Percentiles rank a stretch among this genome's conserved stretches.
phyloP scores from a whole-genome alignment of 176 grass and related monocot genomes.

The Musa itinerans region DNA sequence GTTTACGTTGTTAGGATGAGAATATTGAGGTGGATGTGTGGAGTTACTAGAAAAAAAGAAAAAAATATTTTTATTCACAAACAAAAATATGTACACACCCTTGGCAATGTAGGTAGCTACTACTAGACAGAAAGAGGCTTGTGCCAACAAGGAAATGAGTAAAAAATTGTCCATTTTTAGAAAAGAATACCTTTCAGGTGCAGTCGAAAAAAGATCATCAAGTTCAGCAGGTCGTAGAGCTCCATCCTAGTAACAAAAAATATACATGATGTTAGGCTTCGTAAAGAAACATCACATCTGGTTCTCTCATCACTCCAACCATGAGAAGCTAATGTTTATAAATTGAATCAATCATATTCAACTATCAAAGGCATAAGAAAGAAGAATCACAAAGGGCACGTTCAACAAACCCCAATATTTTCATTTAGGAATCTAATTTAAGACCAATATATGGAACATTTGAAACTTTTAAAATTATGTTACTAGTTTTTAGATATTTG shows the following conservation, averaged over 20 bases:
- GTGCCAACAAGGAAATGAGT: background rate
- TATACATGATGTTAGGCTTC: background rate
- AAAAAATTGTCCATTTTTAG: conserved; percentile 3
- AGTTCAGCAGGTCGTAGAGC: conserved; percentile 74
- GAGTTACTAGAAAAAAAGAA: too few species aligned
- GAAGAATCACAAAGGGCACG: background rate
- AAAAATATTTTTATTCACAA: too few species aligned
- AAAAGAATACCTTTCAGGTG: conserved; percentile 68
- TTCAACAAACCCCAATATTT: background rate
- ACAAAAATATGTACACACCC: too few species aligned
- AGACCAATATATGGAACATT: background rate
- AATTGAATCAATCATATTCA: too few species aligned
- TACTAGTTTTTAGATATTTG: background rate
- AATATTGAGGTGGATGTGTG: too few species aligned
- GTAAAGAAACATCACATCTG: background rate
- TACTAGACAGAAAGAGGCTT: background rate
- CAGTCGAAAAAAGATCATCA: conserved; percentile 92
- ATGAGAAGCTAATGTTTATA: too few species aligned
- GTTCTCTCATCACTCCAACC: background rate
- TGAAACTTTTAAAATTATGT: background rate
- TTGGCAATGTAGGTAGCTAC: too few species aligned
- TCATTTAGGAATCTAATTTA: background rate
- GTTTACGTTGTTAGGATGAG: too few species aligned
- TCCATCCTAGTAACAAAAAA: conserved; percentile 42
- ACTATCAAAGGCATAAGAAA: too few species aligned